Percentiles rank a stretch among this genome's conserved stretches.
Conservation (phyloP, 2,329 filamentous ascomycete genomes). For the Rhinocladiella mackenziei region DNA sequence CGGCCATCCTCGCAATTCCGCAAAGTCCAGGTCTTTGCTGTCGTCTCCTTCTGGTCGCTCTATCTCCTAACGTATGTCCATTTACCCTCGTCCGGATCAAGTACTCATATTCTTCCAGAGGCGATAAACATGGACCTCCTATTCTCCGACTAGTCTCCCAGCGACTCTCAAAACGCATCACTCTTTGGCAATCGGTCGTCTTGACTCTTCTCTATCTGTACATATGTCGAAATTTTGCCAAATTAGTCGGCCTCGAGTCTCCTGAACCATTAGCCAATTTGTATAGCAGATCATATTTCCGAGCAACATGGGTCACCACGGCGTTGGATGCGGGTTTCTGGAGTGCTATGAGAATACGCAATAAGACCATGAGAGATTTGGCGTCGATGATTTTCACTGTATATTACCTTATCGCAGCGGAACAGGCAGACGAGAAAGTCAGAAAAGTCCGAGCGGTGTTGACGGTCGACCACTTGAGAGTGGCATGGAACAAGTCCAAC, state of each 20-base stretch:
- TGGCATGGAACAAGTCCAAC: conserved; percentile 93
- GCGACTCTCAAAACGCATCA: conserved; percentile 66
- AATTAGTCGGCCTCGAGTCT: conserved; percentile 82
- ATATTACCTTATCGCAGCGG: conserved; percentile 89
- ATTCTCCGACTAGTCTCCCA: conserved; percentile 66
- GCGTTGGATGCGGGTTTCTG: conserved; percentile 95
- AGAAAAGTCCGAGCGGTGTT: conserved; percentile 80
- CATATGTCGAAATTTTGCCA: conserved; percentile 85
- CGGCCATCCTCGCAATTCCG: conserved; percentile 87
- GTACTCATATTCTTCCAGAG: conserved; percentile 50
- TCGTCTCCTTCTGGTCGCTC: conserved; percentile 84
- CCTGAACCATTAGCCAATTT: conserved; percentile 92
- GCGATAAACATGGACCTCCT: conserved; percentile 84
- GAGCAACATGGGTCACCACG: conserved; percentile 94
- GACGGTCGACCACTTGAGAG: conserved; percentile 84
- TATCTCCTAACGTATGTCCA: conserved; percentile 70
- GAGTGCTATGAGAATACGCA: conserved; percentile 90
- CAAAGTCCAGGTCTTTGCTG: conserved; percentile 85
- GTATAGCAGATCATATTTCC: conserved; percentile 87
- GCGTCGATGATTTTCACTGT: conserved; percentile 77
- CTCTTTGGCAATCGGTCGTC: conserved; percentile 84
- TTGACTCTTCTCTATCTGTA: conserved; percentile 89
- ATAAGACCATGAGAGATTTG: conserved; percentile 75
- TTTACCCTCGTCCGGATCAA: conserved; percentile 1
- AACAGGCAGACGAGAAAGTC: conserved; percentile 94